Percentiles rank a stretch among this genome's conserved stretches.
Conservation (phyloP, 2,329 filamentous ascomycete genomes). For the Helotiales sp. region DNA sequence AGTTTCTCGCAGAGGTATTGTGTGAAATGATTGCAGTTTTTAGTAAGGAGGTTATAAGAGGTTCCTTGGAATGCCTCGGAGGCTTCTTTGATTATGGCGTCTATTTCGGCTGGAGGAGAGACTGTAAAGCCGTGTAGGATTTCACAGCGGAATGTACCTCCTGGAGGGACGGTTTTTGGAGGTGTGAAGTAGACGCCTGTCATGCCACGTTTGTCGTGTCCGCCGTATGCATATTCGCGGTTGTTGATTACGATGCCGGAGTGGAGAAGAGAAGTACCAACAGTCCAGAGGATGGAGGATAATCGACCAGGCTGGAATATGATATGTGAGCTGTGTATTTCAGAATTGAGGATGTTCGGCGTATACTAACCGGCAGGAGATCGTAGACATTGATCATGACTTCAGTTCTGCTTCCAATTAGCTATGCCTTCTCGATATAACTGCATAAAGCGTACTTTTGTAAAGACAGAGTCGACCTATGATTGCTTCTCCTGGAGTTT, state of each 20-base stretch:
- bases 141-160: slow-evolving; percentile 72
- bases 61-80: slow-evolving; percentile 74
- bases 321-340: background rate
- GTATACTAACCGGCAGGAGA: slow-evolving; percentile 60
- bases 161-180: slow-evolving; percentile 70
- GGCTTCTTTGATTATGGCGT: slow-evolving; percentile 65
- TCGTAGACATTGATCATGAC: slow-evolving; percentile 79
- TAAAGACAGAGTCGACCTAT: slow-evolving; percentile 66
- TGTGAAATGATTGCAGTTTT: slow-evolving; percentile 90
- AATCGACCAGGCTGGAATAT: slow-evolving; percentile 64
- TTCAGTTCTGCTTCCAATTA: too few relatives aligned
- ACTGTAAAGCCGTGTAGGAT: slow-evolving; percentile 81
- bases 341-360: background rate
- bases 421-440: too few relatives aligned
- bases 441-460: too few relatives aligned
- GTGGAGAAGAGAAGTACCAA: slow-evolving; percentile 77
- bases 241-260: slow-evolving; percentile 80
- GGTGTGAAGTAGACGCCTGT: slow-evolving; percentile 85
- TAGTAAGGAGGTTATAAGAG: slow-evolving; percentile 77
- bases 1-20: slow-evolving; percentile 72
- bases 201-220: slow-evolving; percentile 67
- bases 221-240: slow-evolving; percentile 82
- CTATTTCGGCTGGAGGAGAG: slow-evolving; percentile 66
- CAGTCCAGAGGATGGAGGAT: slow-evolving; percentile 73
- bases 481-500: slow-evolving; percentile 36